Conservation (phyloP, 768 basidiomycete genomes). For the Suillus placidus region DNA sequence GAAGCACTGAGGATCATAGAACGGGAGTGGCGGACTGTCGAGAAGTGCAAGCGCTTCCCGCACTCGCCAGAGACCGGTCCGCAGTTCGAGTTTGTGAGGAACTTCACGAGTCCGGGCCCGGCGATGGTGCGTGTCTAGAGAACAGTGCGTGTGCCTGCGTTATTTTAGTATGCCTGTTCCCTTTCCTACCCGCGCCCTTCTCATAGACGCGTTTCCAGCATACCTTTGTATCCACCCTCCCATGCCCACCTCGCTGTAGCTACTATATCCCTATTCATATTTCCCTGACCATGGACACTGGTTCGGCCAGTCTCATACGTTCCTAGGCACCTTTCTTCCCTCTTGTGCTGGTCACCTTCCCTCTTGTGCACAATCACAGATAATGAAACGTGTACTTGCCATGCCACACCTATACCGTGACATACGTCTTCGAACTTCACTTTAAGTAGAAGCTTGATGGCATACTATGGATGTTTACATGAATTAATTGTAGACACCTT, state of each 20-base stretch:
- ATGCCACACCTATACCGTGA: neutral
- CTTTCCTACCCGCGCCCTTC: neutral
- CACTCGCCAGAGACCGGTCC: constrained; percentile 80
- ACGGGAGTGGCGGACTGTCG: constrained; percentile 71
- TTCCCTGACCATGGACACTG: neutral
- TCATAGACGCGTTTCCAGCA: neutral
- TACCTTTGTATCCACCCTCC: neutral
- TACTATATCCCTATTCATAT: constrained; percentile 5
- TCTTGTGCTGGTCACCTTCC: neutral
- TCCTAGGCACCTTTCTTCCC: neutral
- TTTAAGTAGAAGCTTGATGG: neutral
- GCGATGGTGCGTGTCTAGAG: constrained; percentile 1
- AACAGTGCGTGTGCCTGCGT: neutral
- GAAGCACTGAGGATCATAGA: constrained; percentile 69
- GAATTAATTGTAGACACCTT: neutral
- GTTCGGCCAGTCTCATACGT: neutral
- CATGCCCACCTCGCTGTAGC: neutral
- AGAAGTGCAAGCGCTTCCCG: constrained; percentile 75
- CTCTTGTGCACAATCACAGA: neutral
- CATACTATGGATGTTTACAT: neutral
- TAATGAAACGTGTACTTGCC: neutral
- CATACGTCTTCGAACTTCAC: neutral
- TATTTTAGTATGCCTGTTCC: neutral
- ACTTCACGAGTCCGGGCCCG: constrained; percentile 39
- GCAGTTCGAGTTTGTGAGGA: constrained; percentile 74